Conservation (phyloP, 768 basidiomycete genomes). For the Sporobolomyces phaffii region DNA sequence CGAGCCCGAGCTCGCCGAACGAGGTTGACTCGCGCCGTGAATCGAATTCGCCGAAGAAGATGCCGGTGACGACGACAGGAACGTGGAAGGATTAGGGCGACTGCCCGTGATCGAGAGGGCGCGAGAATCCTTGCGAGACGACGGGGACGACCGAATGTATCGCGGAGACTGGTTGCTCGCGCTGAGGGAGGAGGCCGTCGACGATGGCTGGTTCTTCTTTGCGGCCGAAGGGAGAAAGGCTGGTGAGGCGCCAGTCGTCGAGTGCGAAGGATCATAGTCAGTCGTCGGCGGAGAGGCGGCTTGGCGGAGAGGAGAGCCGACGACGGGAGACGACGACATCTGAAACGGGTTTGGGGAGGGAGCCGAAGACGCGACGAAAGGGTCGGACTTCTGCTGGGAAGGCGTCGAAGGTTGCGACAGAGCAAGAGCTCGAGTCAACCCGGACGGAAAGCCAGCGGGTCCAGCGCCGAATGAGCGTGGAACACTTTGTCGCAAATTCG, state of each 20-base stretch:
- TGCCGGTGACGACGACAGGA: slow-evolving; percentile 21
- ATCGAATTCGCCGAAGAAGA: slow-evolving; percentile 22
- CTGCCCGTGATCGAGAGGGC: not conserved
- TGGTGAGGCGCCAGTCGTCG: slow-evolving; percentile 11
- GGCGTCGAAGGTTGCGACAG: slow-evolving; percentile 13
- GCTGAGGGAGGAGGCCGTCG: not conserved
- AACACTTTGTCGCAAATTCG: not conserved
- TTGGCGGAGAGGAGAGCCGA: not conserved
- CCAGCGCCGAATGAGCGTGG: not conserved
- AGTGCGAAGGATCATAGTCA: slow-evolving; percentile 31
- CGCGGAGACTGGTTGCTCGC: slow-evolving; percentile 2
- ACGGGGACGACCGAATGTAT: slow-evolving; percentile 7
- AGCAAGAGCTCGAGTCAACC: slow-evolving; percentile 26
- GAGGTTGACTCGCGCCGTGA: slow-evolving; percentile 11
- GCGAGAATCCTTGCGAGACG: not conserved
- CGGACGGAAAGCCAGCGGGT: not conserved
- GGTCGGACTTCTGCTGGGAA: not conserved
- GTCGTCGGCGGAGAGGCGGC: slow-evolving; percentile 6
- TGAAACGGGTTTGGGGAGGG: slow-evolving; percentile 8
- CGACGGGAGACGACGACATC: not conserved
- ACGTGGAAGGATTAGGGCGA: not conserved
- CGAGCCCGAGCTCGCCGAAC: slow-evolving; percentile 22
- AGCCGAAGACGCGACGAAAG: slow-evolving; percentile 2
- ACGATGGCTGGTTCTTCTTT: slow-evolving; percentile 4
- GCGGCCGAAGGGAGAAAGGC: slow-evolving; percentile 30